These are phyloP conservation scores for Albizia julibrissin DNA, from an alignment of 306 rosid genomes.

Conservation along the genomic window DNA sequence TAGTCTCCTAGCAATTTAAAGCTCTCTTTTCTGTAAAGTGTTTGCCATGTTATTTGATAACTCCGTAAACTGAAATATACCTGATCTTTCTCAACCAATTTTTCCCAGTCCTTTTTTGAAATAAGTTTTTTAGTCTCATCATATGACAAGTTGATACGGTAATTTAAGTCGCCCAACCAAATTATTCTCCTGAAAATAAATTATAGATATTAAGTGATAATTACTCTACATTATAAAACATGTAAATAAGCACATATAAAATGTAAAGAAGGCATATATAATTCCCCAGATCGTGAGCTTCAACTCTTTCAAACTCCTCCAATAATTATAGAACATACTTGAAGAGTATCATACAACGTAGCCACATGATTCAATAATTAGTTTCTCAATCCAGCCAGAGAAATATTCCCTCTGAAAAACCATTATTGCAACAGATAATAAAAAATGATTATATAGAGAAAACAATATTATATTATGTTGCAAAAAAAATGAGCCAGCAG, in stretches of 20 bases:
- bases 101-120: slow-evolving; percentile 68
- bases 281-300: neutral
- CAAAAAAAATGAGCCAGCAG: neutral
- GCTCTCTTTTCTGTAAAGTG: neutral
- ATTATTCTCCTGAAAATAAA: slow-evolving; percentile 72
- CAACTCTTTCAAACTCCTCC: neutral
- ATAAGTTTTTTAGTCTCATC: slow-evolving; percentile 69
- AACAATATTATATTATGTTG: neutral
- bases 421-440: neutral
- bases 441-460: too few species aligned
- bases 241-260: neutral
- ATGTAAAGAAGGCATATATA: neutral
- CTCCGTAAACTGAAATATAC: slow-evolving; percentile 41
- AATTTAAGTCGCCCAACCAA: slow-evolving; percentile 95
- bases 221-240: slow-evolving; percentile 10
- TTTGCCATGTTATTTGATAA: neutral
- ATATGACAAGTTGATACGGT: slow-evolving; percentile 78
- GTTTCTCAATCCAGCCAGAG: neutral
- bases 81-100: slow-evolving; percentile 87
- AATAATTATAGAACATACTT: neutral
- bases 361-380: neutral
- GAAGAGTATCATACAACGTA: neutral
- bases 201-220: slow-evolving; percentile 8
- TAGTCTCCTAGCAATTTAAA: neutral
- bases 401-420: neutral